A percentile compares a stretch with the other conserved stretches of the same genome.
phyloP scores from a whole-genome alignment of 177 flowering plant species.

The Vitis hybrid region DNA sequence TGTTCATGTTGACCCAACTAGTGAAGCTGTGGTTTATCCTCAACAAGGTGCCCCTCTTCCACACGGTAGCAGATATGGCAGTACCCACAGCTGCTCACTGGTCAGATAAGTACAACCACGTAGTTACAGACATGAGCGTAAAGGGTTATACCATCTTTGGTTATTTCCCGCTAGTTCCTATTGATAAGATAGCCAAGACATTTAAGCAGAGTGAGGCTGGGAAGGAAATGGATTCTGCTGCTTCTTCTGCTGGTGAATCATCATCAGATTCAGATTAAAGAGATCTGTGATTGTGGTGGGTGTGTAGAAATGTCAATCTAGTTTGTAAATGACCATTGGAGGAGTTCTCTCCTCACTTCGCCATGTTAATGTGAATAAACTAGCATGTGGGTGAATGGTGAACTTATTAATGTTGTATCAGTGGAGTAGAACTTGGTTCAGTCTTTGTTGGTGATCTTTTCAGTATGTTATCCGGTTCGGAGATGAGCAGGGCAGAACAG shows the following conservation, averaged over 20 bases:
- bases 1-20: conserved; percentile 20
- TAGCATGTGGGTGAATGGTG: too few species aligned
- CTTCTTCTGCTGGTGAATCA: conserved; percentile 3
- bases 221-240: conserved; percentile 18
- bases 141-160: conserved; percentile 46
- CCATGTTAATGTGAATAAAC: too few species aligned
- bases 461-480: too few species aligned
- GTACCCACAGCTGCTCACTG: conserved; percentile 42
- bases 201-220: conserved; percentile 31
- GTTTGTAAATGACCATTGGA: neutral
- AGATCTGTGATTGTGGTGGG: too few species aligned
- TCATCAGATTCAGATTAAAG: conserved; percentile 29
- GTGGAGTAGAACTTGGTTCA: too few species aligned
- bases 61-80: conserved; percentile 33
- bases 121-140: conserved; percentile 23
- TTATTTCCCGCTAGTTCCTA: conserved; percentile 57
- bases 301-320: neutral
- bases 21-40: conserved; percentile 34
- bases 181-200: conserved; percentile 47
- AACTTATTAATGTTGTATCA: too few species aligned
- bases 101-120: conserved; percentile 52
- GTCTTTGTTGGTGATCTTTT: too few species aligned
- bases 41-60: conserved; percentile 31
- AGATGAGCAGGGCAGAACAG: too few species aligned
- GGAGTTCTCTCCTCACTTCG: too few species aligned